These are phyloP conservation scores for Yarrowia keelungensis DNA, from an alignment of 805 yeast genomes.

Conservation along the genomic window DNA sequence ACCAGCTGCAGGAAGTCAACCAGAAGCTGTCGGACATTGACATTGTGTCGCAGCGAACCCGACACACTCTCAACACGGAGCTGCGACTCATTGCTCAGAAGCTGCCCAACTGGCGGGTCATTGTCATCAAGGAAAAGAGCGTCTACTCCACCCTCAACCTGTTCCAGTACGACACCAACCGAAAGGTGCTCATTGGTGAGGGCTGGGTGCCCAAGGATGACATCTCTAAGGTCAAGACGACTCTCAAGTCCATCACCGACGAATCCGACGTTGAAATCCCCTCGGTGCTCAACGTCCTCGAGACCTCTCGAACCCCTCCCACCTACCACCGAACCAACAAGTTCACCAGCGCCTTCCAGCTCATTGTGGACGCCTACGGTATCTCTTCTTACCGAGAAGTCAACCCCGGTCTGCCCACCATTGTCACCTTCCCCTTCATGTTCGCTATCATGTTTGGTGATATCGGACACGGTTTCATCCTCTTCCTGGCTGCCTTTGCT, in stretches of 20 bases:
- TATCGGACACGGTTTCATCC: constrained; percentile 90
- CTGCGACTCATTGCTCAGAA: constrained; percentile 78
- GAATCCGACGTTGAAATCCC: constrained; percentile 54
- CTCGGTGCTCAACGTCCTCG: constrained; percentile 61
- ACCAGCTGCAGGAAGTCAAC: constrained; percentile 54
- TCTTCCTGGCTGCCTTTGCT: constrained; percentile 72
- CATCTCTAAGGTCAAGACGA: constrained; percentile 65
- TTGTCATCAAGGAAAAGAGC: constrained; percentile 78
- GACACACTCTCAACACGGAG: constrained; percentile 75
- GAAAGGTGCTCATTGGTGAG: constrained; percentile 89
- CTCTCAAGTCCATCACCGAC: constrained; percentile 70
- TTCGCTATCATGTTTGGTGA: constrained; percentile 99
- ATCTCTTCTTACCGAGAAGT: constrained; percentile 92
- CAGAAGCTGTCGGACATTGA: constrained; percentile 61
- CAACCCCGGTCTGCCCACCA: constrained; percentile 94
- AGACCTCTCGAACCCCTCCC: constrained; percentile 88
- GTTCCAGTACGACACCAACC: constrained; percentile 80
- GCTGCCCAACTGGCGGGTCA: constrained; percentile 74
- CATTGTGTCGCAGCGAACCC: constrained; percentile 68
- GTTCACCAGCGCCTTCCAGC: constrained; percentile 91
- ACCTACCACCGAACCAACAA: constrained; percentile 94
- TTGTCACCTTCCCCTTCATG: constrained; percentile 96
- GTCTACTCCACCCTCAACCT: constrained; percentile 78
- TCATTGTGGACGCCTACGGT: constrained; percentile 95
- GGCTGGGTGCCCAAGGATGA: constrained; percentile 95